Percentiles rank a stretch among this genome's conserved stretches.
phyloP scores from a whole-genome alignment of 495 filamentous ascomycete species.

The Bombardia bombarda region DNA sequence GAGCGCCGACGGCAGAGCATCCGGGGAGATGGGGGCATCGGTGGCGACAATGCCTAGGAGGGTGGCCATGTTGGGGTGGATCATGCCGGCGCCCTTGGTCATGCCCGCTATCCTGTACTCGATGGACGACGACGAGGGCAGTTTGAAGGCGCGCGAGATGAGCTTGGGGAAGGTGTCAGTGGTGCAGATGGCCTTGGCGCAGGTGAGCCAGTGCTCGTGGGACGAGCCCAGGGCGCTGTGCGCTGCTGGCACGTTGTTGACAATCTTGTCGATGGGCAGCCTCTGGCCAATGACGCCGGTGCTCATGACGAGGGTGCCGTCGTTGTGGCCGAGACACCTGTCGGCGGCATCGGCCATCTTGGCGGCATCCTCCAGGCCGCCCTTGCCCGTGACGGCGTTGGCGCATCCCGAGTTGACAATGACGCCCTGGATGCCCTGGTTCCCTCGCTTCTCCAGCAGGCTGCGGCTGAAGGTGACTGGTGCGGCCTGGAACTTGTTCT shows the following conservation, averaged over 20 bases:
- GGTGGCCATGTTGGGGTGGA: constrained; percentile 98
- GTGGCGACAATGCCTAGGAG: constrained; percentile 90
- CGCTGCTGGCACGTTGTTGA: constrained; percentile 69
- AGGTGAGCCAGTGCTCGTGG: constrained; percentile 78
- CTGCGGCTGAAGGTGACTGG: constrained; percentile 78
- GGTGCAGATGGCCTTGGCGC: constrained; percentile 92
- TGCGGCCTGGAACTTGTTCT: constrained; percentile 96
- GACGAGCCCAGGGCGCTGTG: constrained; percentile 58
- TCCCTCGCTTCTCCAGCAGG: constrained; percentile 56
- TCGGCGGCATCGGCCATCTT: constrained; percentile 77
- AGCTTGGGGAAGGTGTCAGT: constrained; percentile 99
- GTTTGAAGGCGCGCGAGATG: constrained; percentile 69
- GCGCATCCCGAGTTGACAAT: constrained; percentile 95
- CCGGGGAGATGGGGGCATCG: constrained; percentile 71
- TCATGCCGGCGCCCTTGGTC: constrained; percentile 99
- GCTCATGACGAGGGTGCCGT: constrained; percentile 86
- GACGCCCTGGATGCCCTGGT: constrained; percentile 67
- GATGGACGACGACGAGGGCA: constrained; percentile 70
- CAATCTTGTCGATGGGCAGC: constrained; percentile 85
- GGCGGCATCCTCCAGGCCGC: constrained; percentile 80
- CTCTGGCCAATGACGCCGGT: constrained; percentile 97
- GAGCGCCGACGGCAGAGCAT: constrained; percentile 60
- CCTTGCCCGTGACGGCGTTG: constrained; percentile 94
- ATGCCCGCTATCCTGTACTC: constrained; percentile 85
- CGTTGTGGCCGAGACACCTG: constrained; percentile 53